Evolutionary conservation across 2,329 filamentous ascomycete genomes (phyloP), one percentile per base, ranked within the genome.

Genomic region (Cryphonectria carpinicola): DNA sequence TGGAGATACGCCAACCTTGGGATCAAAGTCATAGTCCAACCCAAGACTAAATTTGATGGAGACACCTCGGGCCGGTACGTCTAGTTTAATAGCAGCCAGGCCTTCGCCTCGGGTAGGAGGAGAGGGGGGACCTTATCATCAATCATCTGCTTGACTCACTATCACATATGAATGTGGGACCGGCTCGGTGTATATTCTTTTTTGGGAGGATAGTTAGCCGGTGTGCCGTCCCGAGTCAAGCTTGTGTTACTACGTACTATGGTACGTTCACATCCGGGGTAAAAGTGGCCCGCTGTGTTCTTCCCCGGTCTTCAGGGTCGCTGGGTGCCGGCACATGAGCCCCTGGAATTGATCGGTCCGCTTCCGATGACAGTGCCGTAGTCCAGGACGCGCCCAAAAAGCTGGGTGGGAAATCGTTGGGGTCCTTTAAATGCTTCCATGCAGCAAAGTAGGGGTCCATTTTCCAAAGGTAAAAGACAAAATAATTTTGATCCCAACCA

Each of bases 81-180:
- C 3, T 28, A 25, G 13, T 56, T 17, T 28, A 5, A 54, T 54
- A 54, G n/a, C 49, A 25, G 35, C 58, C 58, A 61, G 13, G 58
- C 58, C 35, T 13, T 28, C 25, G n/a, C 5, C 32, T 61, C 8
- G 2, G 10, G 10, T 22, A 2, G 10, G 10, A 39, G 8, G 8
- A 1, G 37, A 13, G 10, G 6, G 17, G 58, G 39, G 10, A 37
- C 22, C 58, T 62, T 68, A 62, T 62, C 56, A 58, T 37, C 66
- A 68, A 60, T 68, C 41, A 68, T 68, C 22, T 19, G 17, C 66
- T 25, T 68, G 58, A 62, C 39, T 68, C 66, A 54, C 49, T 61
- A 52, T 62, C 41, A 32, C 7, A 3, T 1, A 13, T 6, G 32
- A 62, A 17, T 49, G 54, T 49, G 54, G 54, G 10, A 46, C 66